Evolutionary conservation across 306 rosid species (phyloP).

Genomic region (Begonia peltatifolia): DNA sequence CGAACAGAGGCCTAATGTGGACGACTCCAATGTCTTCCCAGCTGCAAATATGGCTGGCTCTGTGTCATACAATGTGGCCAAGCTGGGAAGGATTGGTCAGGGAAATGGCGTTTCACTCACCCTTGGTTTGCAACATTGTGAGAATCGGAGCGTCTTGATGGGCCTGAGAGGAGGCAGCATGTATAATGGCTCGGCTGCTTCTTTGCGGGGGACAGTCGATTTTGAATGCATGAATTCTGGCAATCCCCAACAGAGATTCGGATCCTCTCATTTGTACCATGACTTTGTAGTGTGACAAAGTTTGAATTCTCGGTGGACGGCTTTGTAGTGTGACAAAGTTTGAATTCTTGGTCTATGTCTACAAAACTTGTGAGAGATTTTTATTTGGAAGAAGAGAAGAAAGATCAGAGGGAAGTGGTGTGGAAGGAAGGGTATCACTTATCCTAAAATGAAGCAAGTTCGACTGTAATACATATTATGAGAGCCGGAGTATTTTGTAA

Average conservation of each 20-base stretch:
- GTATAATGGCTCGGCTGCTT: conserved; percentile 33
- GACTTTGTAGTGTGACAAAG: conserved; percentile 47
- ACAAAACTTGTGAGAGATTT: conserved; percentile 1
- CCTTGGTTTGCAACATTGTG: conserved; percentile 69
- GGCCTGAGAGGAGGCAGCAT: conserved; percentile 43
- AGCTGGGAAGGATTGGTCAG: conserved; percentile 36
- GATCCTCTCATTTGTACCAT: conserved; percentile 36
- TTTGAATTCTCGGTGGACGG: too few relatives aligned
- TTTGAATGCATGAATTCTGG: conserved; percentile 36
- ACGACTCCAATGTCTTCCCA: conserved; percentile 27
- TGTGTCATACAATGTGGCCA: conserved; percentile 43
- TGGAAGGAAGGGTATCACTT: too few relatives aligned
- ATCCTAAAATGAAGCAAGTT: too few relatives aligned
- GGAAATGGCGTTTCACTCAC: conserved; percentile 60
- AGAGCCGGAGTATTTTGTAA: too few relatives aligned
- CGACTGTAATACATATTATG: too few relatives aligned
- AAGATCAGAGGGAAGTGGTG: too few relatives aligned
- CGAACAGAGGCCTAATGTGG: conserved; percentile 32
- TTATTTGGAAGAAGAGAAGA: neutral
- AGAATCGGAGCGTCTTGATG: conserved; percentile 33
- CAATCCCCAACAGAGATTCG: conserved; percentile 42
- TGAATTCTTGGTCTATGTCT: conserved; percentile 5
- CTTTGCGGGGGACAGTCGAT: conserved; percentile 35
- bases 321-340: conserved; percentile 37
- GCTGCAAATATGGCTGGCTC: conserved; percentile 29